A percentile compares a stretch with the other conserved stretches of the same genome.
Conservation (phyloP, 2,329 filamentous ascomycete genomes). For the Arthrobotrys megalospora region DNA sequence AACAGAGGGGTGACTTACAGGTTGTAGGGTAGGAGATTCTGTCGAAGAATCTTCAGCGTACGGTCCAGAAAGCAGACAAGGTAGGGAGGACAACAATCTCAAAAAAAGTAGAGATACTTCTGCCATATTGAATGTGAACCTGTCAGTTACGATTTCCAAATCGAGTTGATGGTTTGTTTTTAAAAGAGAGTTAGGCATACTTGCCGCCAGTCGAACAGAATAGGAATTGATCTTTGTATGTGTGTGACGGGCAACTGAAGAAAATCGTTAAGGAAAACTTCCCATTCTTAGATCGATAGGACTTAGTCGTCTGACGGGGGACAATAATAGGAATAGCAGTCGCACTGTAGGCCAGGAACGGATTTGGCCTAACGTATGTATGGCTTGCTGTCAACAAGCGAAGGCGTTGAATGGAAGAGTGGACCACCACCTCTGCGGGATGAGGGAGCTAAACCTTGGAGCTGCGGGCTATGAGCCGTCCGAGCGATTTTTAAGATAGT, state of each 20-base stretch:
- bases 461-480: constrained; percentile 58
- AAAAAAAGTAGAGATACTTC: constrained; percentile 52
- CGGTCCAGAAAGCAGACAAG: constrained; percentile 28
- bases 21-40: constrained; percentile 22
- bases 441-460: constrained; percentile 58
- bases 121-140: constrained; percentile 41
- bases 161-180: constrained; percentile 39
- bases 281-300: constrained; percentile 45
- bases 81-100: constrained; percentile 27
- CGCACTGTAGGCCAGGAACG: constrained; percentile 55
- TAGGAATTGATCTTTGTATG: constrained; percentile 49
- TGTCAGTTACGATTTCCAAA: constrained; percentile 28
- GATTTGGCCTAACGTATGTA: constrained; percentile 58
- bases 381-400: constrained; percentile 61
- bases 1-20: constrained; percentile 50
- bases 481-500: constrained; percentile 60
- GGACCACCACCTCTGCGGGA: constrained; percentile 54
- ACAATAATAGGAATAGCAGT: constrained; percentile 61
- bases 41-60: constrained; percentile 45
- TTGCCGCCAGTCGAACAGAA: constrained; percentile 56
- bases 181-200: constrained; percentile 48
- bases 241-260: constrained; percentile 56
- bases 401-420: constrained; percentile 54
- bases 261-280: constrained; percentile 37
- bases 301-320: constrained; percentile 60